phyloP scores from a whole-genome alignment of 2,329 filamentous ascomycete species.

The Diaporthe nobilis region DNA sequence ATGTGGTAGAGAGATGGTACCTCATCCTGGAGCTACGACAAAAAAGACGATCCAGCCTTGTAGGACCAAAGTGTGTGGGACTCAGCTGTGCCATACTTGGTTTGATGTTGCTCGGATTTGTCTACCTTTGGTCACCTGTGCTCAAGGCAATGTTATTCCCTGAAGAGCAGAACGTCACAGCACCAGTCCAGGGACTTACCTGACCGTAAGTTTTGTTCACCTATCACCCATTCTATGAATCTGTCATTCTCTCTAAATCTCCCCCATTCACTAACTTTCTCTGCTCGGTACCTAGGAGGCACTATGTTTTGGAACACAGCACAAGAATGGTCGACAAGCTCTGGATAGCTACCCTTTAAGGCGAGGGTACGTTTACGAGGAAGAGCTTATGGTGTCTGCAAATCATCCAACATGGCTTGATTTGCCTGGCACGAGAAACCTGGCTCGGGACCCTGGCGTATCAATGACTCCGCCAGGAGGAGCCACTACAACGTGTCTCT shows the following conservation, averaged over 20 bases:
- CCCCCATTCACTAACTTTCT: too few relatives aligned
- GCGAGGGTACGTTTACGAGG: neutral
- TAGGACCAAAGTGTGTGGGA: neutral
- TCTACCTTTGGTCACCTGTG: neutral
- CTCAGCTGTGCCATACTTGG: neutral
- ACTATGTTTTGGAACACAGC: neutral
- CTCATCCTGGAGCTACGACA: neutral
- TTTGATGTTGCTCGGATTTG: neutral
- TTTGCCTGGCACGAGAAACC: too few relatives aligned
- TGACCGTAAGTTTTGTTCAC: too few relatives aligned
- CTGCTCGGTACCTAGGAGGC: neutral
- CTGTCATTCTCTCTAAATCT: too few relatives aligned
- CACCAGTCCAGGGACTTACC: neutral
- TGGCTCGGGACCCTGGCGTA: too few relatives aligned
- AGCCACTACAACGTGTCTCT: neutral
- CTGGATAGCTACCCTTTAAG: neutral
- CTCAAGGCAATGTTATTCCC: neutral
- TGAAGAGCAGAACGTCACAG: neutral
- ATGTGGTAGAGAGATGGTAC: neutral
- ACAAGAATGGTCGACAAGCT: neutral
- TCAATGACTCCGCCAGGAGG: neutral
- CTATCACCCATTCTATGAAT: neutral
- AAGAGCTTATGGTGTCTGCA: neutral
- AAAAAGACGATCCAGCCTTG: neutral
- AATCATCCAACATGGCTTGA: neutral